These are phyloP conservation scores for Austroboletus olivaceoglutinosus DNA, from an alignment of 1,284 basidiomycete genomes.

Conservation along the genomic window DNA sequence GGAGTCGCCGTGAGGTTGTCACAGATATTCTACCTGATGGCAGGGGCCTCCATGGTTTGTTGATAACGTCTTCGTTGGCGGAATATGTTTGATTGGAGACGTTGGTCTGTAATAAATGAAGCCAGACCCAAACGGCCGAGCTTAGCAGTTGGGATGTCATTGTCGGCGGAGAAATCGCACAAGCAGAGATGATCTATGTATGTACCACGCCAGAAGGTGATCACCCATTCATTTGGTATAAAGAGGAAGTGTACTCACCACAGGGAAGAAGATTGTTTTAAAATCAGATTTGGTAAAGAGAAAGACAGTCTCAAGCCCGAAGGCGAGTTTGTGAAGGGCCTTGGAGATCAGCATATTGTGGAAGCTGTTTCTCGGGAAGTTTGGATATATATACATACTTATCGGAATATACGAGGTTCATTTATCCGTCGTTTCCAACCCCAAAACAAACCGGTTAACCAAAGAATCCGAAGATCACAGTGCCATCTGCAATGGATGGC, in stretches of 20 bases:
- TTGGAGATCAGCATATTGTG: constrained; percentile 1
- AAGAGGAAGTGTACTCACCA: constrained; percentile 25
- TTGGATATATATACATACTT: background rate
- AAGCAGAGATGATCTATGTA: constrained; percentile 38
- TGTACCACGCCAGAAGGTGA: background rate
- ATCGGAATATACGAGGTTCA: background rate
- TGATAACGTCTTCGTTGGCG: constrained; percentile 33
- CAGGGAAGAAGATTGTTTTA: constrained; percentile 39
- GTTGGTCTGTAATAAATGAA: constrained; percentile 40
- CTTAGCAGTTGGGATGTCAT: constrained; percentile 7
- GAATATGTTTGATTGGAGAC: constrained; percentile 41
- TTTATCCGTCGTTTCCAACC: background rate
- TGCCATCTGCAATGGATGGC: too few relatives aligned
- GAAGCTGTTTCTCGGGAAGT: background rate
- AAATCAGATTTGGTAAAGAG: constrained; percentile 40
- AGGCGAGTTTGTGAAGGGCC: constrained; percentile 1
- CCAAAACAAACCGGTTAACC: background rate
- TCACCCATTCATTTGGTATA: background rate
- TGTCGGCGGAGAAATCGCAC: constrained; percentile 30
- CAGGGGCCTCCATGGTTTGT: constrained; percentile 38
- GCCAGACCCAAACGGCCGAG: constrained; percentile 42
- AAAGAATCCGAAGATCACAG: background rate
- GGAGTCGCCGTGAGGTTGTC: constrained; percentile 20
- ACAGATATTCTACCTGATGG: constrained; percentile 32
- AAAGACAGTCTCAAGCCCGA: constrained; percentile 15